Percentiles rank a stretch among this genome's conserved stretches.
Evolutionary conservation across 208 protist species (phyloP).

Genomic region (Perkinsela sp.): DNA sequence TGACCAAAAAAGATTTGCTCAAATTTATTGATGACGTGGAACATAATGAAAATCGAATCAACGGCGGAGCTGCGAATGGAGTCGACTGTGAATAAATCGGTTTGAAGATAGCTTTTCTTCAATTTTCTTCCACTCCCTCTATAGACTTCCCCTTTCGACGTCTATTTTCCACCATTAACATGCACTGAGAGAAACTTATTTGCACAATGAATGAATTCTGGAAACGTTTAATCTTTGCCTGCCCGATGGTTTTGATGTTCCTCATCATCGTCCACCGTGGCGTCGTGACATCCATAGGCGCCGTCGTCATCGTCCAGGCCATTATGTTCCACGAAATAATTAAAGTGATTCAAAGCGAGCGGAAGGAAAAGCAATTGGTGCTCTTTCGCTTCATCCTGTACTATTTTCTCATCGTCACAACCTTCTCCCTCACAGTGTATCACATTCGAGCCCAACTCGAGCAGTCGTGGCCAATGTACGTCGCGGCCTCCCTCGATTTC

Average conservation of each 20-base stretch:
- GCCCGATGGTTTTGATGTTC: constrained; percentile 55
- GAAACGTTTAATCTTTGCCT: constrained; percentile 44
- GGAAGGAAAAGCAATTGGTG: constrained; percentile 34
- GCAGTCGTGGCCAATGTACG: constrained; percentile 14
- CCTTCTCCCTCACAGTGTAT: constrained; percentile 11
- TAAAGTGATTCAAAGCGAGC: constrained; percentile 33
- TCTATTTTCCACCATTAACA: no score
- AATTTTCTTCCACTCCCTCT: no score
- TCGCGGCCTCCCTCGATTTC: constrained; percentile 14
- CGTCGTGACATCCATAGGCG: constrained; percentile 19
- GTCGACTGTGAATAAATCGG: no score
- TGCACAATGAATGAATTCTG: constrained; percentile 14
- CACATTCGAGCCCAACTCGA: constrained; percentile 19
- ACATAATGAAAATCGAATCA: constrained; percentile 3
- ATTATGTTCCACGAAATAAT: constrained; percentile 62
- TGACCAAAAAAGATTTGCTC: constrained; percentile 48
- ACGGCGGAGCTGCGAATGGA: no score
- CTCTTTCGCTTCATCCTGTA: constrained; percentile 32
- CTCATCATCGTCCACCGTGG: constrained; percentile 34
- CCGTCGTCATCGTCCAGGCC: constrained; percentile 24
- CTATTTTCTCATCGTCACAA: constrained; percentile 27
- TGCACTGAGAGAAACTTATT: background rate
- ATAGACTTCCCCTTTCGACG: no score
- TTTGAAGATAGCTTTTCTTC: no score
- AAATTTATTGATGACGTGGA: constrained; percentile 26